A percentile compares a stretch with the other conserved stretches of the same genome.
These are phyloP conservation scores for Albatrellus ellisii DNA, from an alignment of 768 basidiomycete species.

Conservation along the genomic window DNA sequence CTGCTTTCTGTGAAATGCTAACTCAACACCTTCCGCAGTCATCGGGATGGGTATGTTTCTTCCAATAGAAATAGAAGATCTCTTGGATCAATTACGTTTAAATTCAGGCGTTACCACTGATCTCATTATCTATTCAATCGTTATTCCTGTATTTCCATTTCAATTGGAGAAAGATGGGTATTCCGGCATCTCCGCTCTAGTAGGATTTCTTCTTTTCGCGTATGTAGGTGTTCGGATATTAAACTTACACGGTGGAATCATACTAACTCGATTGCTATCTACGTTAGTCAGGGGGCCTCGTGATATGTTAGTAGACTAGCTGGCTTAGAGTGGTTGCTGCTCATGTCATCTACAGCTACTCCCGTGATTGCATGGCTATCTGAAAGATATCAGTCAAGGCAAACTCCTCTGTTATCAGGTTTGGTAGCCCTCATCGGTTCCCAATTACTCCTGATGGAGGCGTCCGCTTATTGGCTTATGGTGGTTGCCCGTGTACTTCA, in stretches of 20 bases:
- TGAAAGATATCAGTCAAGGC: constrained; percentile 22
- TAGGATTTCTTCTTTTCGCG: constrained; percentile 28
- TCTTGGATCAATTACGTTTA: not conserved
- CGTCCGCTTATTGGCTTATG: constrained; percentile 26
- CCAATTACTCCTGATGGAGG: constrained; percentile 28
- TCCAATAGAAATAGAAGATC: not conserved
- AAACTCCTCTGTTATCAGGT: constrained; percentile 20
- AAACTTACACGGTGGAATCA: not conserved
- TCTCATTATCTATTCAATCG: constrained; percentile 24
- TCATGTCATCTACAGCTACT: constrained; percentile 17
- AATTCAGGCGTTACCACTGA: constrained; percentile 22
- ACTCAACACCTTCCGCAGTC: not conserved
- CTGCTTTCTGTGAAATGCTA: not conserved
- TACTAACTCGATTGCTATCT: not conserved
- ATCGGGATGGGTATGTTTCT: not conserved
- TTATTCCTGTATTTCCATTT: constrained; percentile 28
- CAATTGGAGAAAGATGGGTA: constrained; percentile 24
- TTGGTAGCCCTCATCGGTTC: constrained; percentile 22
- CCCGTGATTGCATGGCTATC: constrained; percentile 24
- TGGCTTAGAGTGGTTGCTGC: not conserved
- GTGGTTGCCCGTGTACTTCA: constrained; percentile 25
- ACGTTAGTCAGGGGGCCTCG: constrained; percentile 20
- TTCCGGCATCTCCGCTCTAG: constrained; percentile 19
- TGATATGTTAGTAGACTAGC: constrained; percentile 16
- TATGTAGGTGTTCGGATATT: constrained; percentile 19